Base-by-base conservation (phyloP, 345 rosid genomes). In the Lepidium didymum region DNA sequence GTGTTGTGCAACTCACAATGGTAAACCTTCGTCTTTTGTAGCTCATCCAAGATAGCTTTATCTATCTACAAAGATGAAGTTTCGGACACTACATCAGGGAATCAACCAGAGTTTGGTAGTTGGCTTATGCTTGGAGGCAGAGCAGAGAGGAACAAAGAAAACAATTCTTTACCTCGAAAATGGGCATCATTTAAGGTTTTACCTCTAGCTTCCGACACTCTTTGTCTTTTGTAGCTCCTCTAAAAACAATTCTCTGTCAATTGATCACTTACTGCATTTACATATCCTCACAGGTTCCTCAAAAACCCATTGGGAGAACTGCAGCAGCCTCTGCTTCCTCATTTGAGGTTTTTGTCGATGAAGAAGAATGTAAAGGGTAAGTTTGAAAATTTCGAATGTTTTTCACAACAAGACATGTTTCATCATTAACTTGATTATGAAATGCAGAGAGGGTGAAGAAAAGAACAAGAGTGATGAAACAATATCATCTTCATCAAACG, bases 141-240 rank as follows among this genome's bases (percentile, higher is more conserved):
- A 70, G 85, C 83, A 61, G 93, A 94, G 77, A 91, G 97, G 70
- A 91, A 94, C 82, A 94, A 94, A 81, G 99, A 94, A 77, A 94
- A 94, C 60, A 87, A 70, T 72, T 80, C 90, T 19, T 23, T 76
- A 18, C 97, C 97, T 57, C 58, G 81, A 13, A 94, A 87, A 73
- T 94, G 99, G 97, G 70, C 81, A 72, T 70, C 88, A 3, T 79
- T 79, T 75, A 91, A 91, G 97, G 99, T 94, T 74, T 19, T 50
- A 4, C n/a, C 33, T 40, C 31, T 52, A 25, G 7, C 55, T 23
- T 53, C 55, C 44, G 42, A 64, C 19, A 41, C 16, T 1, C 31
- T 27, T 27, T 27, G 31, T 27, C 31, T 27, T 0, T 27, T 27
- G 6, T 27, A 25, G 27, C 27, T 25, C 27, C 2, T 25, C 3